A percentile compares a stretch with the other conserved stretches of the same genome.
Evolutionary conservation across 169 alveolate genomes (phyloP).

Genomic region (Sarcocystis neurona): DNA sequence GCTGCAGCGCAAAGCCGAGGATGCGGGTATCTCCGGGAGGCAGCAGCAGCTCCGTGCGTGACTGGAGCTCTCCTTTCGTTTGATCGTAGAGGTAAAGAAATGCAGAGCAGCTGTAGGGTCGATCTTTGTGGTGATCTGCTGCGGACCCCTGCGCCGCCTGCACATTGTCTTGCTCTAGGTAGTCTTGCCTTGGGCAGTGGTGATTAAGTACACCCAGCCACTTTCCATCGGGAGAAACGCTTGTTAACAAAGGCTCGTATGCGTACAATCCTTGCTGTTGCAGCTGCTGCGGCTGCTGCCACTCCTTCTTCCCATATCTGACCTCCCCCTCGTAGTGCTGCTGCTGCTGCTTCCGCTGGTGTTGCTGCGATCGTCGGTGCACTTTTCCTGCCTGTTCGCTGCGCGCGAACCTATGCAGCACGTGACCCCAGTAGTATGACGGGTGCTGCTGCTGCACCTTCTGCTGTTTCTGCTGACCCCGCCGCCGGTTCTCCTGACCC

Average conservation of each 20-base stretch:
- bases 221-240: slow-evolving; percentile 8
- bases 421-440: too few species aligned
- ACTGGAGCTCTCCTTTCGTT: background rate
- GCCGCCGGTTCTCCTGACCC: too few species aligned
- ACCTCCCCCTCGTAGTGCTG: too few species aligned
- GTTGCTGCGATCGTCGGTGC: too few species aligned
- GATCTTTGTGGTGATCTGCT: background rate
- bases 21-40: slow-evolving; percentile 16
- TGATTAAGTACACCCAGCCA: background rate
- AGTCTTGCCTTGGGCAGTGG: slow-evolving; percentile 35
- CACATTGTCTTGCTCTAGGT: slow-evolving; percentile 13
- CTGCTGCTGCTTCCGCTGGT: too few species aligned
- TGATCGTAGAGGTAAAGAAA: background rate
- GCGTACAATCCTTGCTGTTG: background rate
- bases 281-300: background rate
- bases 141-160: too few species aligned
- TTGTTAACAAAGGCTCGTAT: slow-evolving; percentile 29
- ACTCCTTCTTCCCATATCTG: too few species aligned
- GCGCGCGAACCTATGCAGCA: too few species aligned
- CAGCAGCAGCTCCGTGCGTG: background rate
- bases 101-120: slow-evolving; percentile 21
- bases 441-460: too few species aligned
- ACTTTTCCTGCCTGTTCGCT: too few species aligned
- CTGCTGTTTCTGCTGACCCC: too few species aligned
- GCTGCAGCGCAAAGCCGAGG: slow-evolving; percentile 23